Conservation (phyloP, 768 basidiomycete genomes). For the Boletus bicolor region DNA sequence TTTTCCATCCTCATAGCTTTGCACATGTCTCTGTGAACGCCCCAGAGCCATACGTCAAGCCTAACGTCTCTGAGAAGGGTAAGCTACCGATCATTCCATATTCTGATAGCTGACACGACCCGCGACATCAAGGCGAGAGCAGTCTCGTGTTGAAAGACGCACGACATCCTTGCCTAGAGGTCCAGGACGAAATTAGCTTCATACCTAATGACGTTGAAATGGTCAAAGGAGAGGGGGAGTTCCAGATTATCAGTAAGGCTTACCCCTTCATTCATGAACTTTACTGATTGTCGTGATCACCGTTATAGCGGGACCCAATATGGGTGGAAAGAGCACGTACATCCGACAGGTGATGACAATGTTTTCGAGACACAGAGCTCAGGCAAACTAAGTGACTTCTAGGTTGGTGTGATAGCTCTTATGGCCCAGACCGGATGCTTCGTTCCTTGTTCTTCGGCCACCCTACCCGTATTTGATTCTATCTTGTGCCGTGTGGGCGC, state of each 20-base stretch:
- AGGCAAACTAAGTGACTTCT: slow-evolving; percentile 11
- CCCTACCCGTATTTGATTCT: slow-evolving; percentile 91
- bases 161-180: slow-evolving; percentile 93
- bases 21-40: slow-evolving; percentile 89
- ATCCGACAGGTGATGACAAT: slow-evolving; percentile 70
- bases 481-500: slow-evolving; percentile 95
- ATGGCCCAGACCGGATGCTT: slow-evolving; percentile 97
- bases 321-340: slow-evolving; percentile 98
- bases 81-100: slow-evolving; percentile 1
- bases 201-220: slow-evolving; percentile 96
- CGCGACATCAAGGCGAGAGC: slow-evolving; percentile 57
- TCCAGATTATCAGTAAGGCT: slow-evolving; percentile 85
- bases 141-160: slow-evolving; percentile 80
- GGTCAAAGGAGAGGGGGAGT: slow-evolving; percentile 90
- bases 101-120: neutral
- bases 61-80: slow-evolving; percentile 76
- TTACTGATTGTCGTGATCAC: slow-evolving; percentile 1
- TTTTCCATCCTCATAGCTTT: slow-evolving; percentile 50
- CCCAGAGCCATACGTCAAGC: slow-evolving; percentile 85
- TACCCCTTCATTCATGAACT: neutral
- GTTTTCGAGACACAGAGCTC: neutral
- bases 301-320: slow-evolving; percentile 85
- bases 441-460: slow-evolving; percentile 87
- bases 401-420: slow-evolving; percentile 92
- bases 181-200: slow-evolving; percentile 92